Evolutionary conservation across 176 grass and related monocot genomes (phyloP).

Genomic region (Puya raimondii): DNA sequence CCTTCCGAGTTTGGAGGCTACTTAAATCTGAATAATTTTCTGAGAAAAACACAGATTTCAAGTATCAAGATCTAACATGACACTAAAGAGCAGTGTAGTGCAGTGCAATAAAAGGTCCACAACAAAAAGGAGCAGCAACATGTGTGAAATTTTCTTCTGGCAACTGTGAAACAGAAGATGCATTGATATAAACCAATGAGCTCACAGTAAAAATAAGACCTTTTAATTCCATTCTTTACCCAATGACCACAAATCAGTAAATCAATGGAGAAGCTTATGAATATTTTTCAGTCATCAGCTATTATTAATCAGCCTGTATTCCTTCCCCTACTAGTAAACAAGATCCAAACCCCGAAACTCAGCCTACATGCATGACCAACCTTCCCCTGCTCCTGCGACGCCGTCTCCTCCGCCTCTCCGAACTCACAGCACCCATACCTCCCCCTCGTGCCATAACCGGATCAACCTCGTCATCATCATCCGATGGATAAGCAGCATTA

Average conservation of each 20-base stretch:
- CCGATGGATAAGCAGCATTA: conserved; percentile 29
- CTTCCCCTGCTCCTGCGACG: conserved; percentile 65
- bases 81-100: neutral
- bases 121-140: conserved; percentile 12
- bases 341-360: neutral
- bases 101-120: conserved; percentile 11
- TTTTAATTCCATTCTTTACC: conserved; percentile 13
- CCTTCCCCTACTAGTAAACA: conserved; percentile 11
- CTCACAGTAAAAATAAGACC: conserved; percentile 27
- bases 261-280: conserved; percentile 40
- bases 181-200: conserved; percentile 40
- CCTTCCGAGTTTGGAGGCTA: too few species aligned
- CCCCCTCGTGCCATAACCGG: conserved; percentile 17
- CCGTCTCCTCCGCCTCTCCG: conserved; percentile 33
- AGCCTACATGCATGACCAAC: conserved; percentile 34
- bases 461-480: conserved; percentile 40
- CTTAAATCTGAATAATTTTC: too few species aligned
- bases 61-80: neutral
- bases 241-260: conserved; percentile 68
- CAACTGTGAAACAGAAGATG: conserved; percentile 37
- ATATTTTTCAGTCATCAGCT: conserved; percentile 29
- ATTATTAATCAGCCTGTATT: conserved; percentile 29
- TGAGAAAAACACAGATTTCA: neutral
- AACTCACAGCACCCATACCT: conserved; percentile 22
- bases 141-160: conserved; percentile 28